Evolutionary conservation across 108 stramenopile species (phyloP), one percentile per base, ranked within the genome.

Genomic region (Cyclostephanos tholiformis): DNA sequence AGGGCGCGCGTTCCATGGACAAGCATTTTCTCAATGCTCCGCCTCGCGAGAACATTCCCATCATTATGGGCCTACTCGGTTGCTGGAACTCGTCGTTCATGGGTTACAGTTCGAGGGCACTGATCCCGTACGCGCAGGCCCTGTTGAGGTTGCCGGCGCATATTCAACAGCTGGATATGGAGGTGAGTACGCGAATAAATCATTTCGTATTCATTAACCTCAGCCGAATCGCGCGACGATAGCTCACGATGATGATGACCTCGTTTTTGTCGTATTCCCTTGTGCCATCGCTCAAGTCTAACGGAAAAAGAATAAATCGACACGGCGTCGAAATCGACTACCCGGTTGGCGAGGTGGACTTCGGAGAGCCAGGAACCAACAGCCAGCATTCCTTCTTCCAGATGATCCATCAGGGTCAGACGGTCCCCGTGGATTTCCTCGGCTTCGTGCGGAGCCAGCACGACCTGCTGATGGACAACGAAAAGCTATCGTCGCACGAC

Each of bases 141-240:
- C 80, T 99, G 29, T 74, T 98, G 69, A 92, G 93, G 65, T 85
- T 99, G 63, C 97, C 99, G n/a, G 97, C 98, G 30, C 98, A 99
- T 82, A 98, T 99, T 69, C 99, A 99, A 84, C 99, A 99, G 82
- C 84, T 99, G 65, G 97, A 98, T 76, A 99, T 99, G 99, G 99
- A 99, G 88, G 74, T 75, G 50, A 49, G 72, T 19, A 49, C 46
- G 44, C 17, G 49, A 23, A 48, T 25, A 5, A 5, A 49, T 9
- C 35, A 39, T 27, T 27, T 55, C 26, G 12, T 2, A 25, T 1
- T 26, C 23, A 16, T 16, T 13, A 13, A 46, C 44, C 16, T 14
- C 13, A 14, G 30, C 14, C 25, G 17, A 5, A 29, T 29, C 0
- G 27, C 56, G n/a, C 23, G 19, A 53, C 38, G 19, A 62, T 62